These are phyloP conservation scores for Camelina neglecta DNA, from an alignment of 345 rosid genomes.

Conservation along the genomic window DNA sequence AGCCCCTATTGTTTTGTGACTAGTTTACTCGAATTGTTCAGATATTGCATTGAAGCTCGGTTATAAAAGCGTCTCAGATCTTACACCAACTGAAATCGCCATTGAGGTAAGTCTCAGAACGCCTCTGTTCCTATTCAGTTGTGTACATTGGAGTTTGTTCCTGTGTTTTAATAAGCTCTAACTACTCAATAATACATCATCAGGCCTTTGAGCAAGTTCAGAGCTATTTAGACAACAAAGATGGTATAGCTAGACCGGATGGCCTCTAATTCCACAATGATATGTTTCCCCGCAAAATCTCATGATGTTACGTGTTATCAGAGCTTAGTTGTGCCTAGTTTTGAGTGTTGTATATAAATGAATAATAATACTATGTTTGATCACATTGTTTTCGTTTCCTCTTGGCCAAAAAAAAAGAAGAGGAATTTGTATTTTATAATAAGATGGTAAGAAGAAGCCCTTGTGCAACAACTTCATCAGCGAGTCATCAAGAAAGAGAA, in stretches of 20 bases:
- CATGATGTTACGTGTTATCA: background rate
- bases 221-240: constrained; percentile 27
- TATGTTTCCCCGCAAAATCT: constrained; percentile 19
- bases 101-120: constrained; percentile 50
- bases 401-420: background rate
- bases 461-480: constrained; percentile 1
- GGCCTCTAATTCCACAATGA: constrained; percentile 17
- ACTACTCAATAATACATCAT: constrained; percentile 14
- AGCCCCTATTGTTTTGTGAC: background rate
- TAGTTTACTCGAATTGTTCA: constrained; percentile 39
- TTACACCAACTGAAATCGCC: constrained; percentile 75
- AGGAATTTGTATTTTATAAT: constrained; percentile 12
- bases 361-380: constrained; percentile 10
- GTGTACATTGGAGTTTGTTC: constrained; percentile 1
- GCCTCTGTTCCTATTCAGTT: background rate
- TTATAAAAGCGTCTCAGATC: constrained; percentile 54
- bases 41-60: constrained; percentile 79
- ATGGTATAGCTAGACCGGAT: constrained; percentile 15
- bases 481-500: constrained; percentile 5
- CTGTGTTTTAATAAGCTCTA: constrained; percentile 20
- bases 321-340: constrained; percentile 34
- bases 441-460: background rate
- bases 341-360: constrained; percentile 29
- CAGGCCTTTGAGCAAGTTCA: constrained; percentile 44
- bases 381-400: constrained; percentile 6